Base-by-base conservation (phyloP, 305 asterid species). In the Lippia alba region DNA sequence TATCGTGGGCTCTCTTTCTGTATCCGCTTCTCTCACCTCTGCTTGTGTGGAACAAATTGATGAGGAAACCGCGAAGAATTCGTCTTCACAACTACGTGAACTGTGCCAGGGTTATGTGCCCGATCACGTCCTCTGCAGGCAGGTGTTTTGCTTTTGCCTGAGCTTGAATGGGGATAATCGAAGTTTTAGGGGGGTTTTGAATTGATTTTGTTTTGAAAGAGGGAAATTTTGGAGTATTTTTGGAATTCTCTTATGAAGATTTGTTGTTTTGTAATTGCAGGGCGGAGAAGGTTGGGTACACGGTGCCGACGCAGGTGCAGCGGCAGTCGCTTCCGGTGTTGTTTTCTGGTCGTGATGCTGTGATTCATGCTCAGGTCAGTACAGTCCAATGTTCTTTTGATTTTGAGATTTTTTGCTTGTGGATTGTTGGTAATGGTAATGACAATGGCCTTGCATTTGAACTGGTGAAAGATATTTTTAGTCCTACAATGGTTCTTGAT, bases 301-400 rank as follows among this genome's bases (percentile, higher is more conserved):
- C 71, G 36, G 58, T 71, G 69, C 96, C 98, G 8, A 94, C 98
- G 24, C 77, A 78, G 45, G 94, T 91, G 41, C 98, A 94, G 84
- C 67, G 67, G 70, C 84, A 84, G 74, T 86, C 96, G 14, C 76
- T 94, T 73, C 98, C 97, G 12, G 73, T 89, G 68, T 85, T 94
- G 24, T 85, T 89, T 69, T 83, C 92, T 36, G 98, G 97, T 30
- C 83, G 84, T 60, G 98, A 94, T 72, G 86, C 92, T 73, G 84
- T 94, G 75, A 85, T 94, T 78, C 98, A 91, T 70, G 96, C 98
- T 73, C 98, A 94, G 97, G 98, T 93, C 69, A 72, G 69, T 76
- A 20, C 70, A 19, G 24, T 61, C 19, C 0, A 58, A 15, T 58
- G 66, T 48, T 34, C 16, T 55, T 65, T 60, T 54, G 55, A 4